These are phyloP conservation scores for Fusarium mangiferae DNA, from an alignment of 2,329 filamentous ascomycete species.

Conservation along the genomic window DNA sequence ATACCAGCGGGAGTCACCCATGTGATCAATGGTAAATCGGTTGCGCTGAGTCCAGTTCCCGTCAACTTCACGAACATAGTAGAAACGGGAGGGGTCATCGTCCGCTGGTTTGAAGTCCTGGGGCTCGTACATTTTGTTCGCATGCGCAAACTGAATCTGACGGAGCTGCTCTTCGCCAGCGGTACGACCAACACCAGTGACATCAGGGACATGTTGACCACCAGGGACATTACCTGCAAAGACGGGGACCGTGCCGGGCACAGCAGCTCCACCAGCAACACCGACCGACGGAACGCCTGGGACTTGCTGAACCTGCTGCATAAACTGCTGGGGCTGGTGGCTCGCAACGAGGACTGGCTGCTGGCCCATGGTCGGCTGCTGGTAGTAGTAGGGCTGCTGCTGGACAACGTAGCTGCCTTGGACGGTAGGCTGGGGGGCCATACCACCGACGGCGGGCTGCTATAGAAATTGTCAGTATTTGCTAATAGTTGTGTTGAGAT, in stretches of 20 bases:
- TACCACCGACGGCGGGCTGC: constrained; percentile 46
- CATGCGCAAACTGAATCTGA: constrained; percentile 60
- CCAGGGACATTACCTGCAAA: constrained; percentile 54
- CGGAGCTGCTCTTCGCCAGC: constrained; percentile 58
- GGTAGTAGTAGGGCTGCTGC: constrained; percentile 48
- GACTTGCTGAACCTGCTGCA: constrained; percentile 43
- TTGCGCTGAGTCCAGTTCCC: constrained; percentile 68
- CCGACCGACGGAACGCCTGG: constrained; percentile 42
- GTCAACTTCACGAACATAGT: constrained; percentile 70
- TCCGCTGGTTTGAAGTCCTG: constrained; percentile 73
- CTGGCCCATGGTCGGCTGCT: constrained; percentile 47
- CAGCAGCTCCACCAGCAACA: constrained; percentile 37
- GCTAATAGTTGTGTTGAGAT: neutral
- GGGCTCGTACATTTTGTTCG: constrained; percentile 63
- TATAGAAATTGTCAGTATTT: constrained; percentile 38
- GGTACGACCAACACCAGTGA: constrained; percentile 64
- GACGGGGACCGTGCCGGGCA: constrained; percentile 45
- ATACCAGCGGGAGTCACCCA: constrained; percentile 69
- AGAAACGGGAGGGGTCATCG: constrained; percentile 68
- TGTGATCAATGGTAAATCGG: constrained; percentile 68
- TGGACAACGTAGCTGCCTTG: constrained; percentile 46
- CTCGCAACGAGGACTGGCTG: constrained; percentile 49
- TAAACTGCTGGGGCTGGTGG: constrained; percentile 37
- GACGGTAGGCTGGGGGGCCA: constrained; percentile 43
- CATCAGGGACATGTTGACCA: constrained; percentile 56